These are phyloP conservation scores for Clathrus columnatus DNA, from an alignment of 768 basidiomycete genomes.

Conservation along the genomic window DNA sequence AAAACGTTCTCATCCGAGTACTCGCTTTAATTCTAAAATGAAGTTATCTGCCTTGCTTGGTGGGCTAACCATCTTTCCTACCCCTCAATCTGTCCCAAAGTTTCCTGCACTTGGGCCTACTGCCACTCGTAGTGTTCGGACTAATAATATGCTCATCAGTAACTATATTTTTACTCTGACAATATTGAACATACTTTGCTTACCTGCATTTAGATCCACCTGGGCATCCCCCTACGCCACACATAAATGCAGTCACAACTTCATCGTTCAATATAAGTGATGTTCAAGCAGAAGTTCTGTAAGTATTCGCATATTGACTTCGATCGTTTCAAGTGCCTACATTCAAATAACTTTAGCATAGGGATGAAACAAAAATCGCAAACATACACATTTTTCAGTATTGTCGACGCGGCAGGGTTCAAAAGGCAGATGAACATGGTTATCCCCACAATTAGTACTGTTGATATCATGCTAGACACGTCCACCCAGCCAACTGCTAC, in stretches of 20 bases:
- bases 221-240: not conserved
- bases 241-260: not conserved
- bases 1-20: too few species aligned
- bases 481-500: constrained; percentile 13
- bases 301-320: not conserved
- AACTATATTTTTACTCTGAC: not conserved
- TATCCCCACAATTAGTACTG: constrained; percentile 6
- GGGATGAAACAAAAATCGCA: constrained; percentile 20
- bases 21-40: too few species aligned
- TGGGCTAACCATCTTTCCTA: too few species aligned
- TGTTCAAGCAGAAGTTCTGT: not conserved
- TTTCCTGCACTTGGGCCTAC: too few species aligned
- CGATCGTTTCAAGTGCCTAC: not conserved
- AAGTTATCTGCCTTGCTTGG: too few species aligned
- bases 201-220: not conserved
- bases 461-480: constrained; percentile 1
- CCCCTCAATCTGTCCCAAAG: too few species aligned
- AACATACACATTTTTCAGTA: constrained; percentile 18
- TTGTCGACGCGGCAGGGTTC: constrained; percentile 16
- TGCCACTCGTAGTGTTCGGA: too few species aligned
- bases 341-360: constrained; percentile 7
- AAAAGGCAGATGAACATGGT: constrained; percentile 12
- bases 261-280: not conserved
- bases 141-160: not conserved
- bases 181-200: not conserved